Evolutionary conservation across 805 yeast species (phyloP).

Genomic region (Barnettozyma sp.): DNA sequence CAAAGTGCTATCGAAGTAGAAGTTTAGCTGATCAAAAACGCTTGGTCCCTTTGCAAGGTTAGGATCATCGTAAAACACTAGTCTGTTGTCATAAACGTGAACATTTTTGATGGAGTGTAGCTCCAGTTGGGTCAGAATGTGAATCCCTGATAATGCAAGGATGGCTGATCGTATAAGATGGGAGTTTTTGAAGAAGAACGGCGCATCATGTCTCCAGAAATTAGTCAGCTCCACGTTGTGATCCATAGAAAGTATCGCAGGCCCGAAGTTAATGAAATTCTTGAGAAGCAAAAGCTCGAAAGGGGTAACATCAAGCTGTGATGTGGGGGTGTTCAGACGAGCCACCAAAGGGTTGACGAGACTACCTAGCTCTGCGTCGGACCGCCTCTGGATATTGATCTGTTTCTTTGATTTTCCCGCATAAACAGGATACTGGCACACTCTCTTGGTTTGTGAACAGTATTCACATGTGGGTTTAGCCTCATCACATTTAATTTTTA

Average conservation of each 20-base stretch:
- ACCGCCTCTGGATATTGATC: neutral
- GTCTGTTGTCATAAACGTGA: conserved; percentile 11
- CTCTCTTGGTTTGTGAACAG: conserved; percentile 68
- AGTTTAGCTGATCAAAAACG: conserved; percentile 12
- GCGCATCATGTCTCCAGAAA: conserved; percentile 17
- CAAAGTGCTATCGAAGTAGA: conserved; percentile 14
- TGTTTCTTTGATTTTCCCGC: conserved; percentile 1
- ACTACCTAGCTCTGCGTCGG: neutral
- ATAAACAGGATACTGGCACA: conserved; percentile 54
- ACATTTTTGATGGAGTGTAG: conserved; percentile 12
- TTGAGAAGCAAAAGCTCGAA: conserved; percentile 19
- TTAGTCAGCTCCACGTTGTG: conserved; percentile 8
- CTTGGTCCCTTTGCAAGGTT: conserved; percentile 9
- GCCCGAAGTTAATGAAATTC: conserved; percentile 20
- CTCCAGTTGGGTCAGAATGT: conserved; percentile 18
- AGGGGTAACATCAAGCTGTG: conserved; percentile 13
- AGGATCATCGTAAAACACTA: conserved; percentile 9
- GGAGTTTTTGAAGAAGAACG: conserved; percentile 16
- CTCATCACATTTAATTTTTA: conserved; percentile 92
- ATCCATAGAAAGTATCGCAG: conserved; percentile 16
- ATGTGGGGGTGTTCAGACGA: conserved; percentile 17
- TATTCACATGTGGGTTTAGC: conserved; percentile 69
- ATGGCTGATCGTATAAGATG: conserved; percentile 14
- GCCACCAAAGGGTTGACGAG: neutral
- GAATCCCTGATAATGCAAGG: conserved; percentile 17